Conservation (phyloP, 1,284 basidiomycete genomes). For the Naganishia sp. region DNA sequence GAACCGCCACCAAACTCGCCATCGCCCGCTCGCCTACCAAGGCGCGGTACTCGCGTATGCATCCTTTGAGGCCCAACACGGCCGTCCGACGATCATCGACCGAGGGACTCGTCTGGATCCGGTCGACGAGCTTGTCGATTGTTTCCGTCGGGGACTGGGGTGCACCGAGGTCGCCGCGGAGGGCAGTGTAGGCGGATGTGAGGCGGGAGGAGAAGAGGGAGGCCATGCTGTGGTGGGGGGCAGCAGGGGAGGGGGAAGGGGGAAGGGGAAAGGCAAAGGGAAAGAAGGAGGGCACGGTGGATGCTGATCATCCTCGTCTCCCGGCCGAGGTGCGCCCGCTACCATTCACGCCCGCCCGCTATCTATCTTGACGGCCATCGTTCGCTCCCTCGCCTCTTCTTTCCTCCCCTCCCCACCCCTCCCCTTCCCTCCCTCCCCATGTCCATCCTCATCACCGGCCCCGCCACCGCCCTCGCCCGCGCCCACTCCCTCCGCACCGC, state of each 20-base stretch:
- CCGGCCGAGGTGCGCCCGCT: too few species aligned
- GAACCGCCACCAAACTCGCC: constrained; percentile 71
- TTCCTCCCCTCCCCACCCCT: constrained; percentile 32
- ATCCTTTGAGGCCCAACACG: constrained; percentile 86
- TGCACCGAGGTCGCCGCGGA: constrained; percentile 52
- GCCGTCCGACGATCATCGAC: constrained; percentile 89
- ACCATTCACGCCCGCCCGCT: too few species aligned
- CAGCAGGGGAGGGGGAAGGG: too few species aligned
- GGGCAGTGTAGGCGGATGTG: constrained; percentile 51
- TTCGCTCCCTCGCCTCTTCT: constrained; percentile 36
- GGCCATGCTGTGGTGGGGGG: constrained; percentile 36
- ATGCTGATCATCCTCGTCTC: too few species aligned
- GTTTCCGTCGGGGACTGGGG: constrained; percentile 80
- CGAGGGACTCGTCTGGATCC: constrained; percentile 79
- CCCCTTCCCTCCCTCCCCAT: constrained; percentile 26
- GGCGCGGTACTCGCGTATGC: constrained; percentile 83
- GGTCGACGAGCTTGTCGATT: constrained; percentile 81
- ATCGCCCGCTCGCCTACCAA: constrained; percentile 74
- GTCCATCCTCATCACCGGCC: constrained; percentile 40
- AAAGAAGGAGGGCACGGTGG: too few species aligned
- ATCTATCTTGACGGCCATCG: too few species aligned
- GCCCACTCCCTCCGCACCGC: constrained; percentile 36
- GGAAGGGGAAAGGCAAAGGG: too few species aligned
- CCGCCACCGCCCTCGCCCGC: constrained; percentile 47
- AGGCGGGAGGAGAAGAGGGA: constrained; percentile 48